A percentile compares a stretch with the other conserved stretches of the same genome.
These are phyloP conservation scores for Thielaviopsis musarum DNA, from an alignment of 2,329 filamentous ascomycete species.

Conservation along the genomic window DNA sequence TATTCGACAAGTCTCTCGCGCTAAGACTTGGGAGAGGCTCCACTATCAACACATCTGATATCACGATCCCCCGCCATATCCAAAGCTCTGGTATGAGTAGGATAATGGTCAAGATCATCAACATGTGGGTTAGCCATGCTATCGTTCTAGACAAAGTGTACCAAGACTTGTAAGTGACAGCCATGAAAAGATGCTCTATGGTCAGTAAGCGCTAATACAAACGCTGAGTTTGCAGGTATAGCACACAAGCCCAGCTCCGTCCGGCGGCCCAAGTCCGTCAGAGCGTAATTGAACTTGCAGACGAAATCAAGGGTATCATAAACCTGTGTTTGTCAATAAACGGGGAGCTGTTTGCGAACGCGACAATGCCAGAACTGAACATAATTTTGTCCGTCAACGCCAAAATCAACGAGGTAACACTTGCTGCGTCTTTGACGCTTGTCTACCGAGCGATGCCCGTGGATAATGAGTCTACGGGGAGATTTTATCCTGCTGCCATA, in stretches of 20 bases:
- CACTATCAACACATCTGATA: constrained; percentile 41
- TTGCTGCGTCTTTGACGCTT: constrained; percentile 31
- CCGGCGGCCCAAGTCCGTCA: constrained; percentile 24
- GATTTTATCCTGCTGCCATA: constrained; percentile 33
- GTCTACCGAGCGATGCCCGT: constrained; percentile 36
- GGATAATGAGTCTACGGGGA: constrained; percentile 23
- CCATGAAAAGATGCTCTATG: neutral
- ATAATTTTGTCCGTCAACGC: constrained; percentile 27
- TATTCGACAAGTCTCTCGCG: constrained; percentile 39
- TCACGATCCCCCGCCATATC: constrained; percentile 30
- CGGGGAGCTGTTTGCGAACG: constrained; percentile 21
- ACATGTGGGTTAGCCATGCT: constrained; percentile 37
- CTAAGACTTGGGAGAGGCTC: constrained; percentile 42
- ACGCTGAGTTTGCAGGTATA: constrained; percentile 26
- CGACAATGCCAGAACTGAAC: constrained; percentile 23
- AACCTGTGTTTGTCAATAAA: constrained; percentile 21
- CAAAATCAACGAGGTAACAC: constrained; percentile 30
- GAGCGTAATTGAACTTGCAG: constrained; percentile 23
- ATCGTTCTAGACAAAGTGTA: constrained; percentile 43
- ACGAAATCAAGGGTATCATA: constrained; percentile 22
- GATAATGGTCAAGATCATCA: constrained; percentile 24
- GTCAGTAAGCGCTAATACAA: neutral
- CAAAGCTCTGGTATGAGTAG: constrained; percentile 26
- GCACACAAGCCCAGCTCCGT: constrained; percentile 26
- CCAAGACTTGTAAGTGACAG: constrained; percentile 24